Evolutionary conservation across 306 rosid genomes (phyloP), one percentile per base, ranked within the genome.

Genomic region (Psophocarpus tetragonolobus): DNA sequence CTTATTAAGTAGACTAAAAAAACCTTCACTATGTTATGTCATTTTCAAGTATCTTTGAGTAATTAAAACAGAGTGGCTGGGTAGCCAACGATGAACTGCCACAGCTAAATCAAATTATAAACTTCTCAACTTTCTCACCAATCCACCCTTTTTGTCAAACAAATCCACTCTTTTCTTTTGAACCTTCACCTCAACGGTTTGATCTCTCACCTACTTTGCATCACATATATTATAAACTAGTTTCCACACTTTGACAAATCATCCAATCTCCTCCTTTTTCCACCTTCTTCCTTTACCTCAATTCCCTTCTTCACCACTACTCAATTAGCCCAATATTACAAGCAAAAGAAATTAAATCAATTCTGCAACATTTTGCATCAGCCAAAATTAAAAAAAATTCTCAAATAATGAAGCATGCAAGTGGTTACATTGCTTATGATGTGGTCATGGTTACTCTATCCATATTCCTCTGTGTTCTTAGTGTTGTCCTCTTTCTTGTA

Each of bases 61-160:
- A 64, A 64, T 64, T 35, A 64, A 63, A 35, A 33, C 68, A 18
- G 45, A 18, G 44, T 1, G 84, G 51, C 76, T 35, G 0, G 9
- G 78, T 78, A 80, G 83, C 87, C 89, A 88, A 86, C 91, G 54
- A 72, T 61, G 47, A 78, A 78, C 92, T 51, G 84, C 77, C 83
- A 27, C 75, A 53, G 50, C 79, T 62, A 79, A 68, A 80, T 67
- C 53, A 4, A 30, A 63, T 18, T 29, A 71, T 60, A 29, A 53
- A 27, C 42, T 80, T 85, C 45, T 33, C 27, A 33, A 63, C 45
- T 63, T 63, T 63, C 69, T 63, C 70, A 81, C 85, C 86, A 39
- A 79, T 73, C 75, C 50, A 61, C 71, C 80, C 39, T 3, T 68
- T 50, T 75, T 71, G 75, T 62, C 84, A 82, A 82, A 76, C 30